Evolutionary conservation across 1,284 basidiomycete species (phyloP).

Genomic region (Singerocomus inundabilis): DNA sequence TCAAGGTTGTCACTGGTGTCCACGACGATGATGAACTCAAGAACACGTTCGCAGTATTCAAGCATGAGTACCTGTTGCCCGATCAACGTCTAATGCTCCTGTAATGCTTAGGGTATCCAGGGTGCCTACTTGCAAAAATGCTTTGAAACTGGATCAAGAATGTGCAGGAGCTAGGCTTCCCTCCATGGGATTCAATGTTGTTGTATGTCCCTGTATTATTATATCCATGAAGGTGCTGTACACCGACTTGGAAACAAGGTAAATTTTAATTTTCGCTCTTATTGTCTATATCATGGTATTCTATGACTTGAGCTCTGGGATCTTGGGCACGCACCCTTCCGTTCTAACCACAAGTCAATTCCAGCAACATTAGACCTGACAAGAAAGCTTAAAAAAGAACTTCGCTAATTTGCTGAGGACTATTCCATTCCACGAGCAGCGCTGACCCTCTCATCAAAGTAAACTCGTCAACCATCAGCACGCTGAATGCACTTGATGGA

Average conservation of each 20-base stretch:
- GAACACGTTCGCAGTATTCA: conserved; percentile 34
- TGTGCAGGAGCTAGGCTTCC: conserved; percentile 19
- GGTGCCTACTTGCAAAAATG: conserved; percentile 21
- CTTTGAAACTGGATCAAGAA: conserved; percentile 28
- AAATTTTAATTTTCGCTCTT: not conserved
- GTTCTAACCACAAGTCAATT: conserved; percentile 28
- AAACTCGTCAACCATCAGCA: conserved; percentile 27
- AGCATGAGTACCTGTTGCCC: conserved; percentile 25
- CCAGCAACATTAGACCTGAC: conserved; percentile 29
- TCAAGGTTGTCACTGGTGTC: conserved; percentile 29
- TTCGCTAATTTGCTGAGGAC: not conserved
- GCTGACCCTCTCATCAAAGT: conserved; percentile 7
- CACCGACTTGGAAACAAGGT: conserved; percentile 17
- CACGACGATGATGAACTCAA: conserved; percentile 37
- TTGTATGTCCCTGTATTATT: conserved; percentile 17
- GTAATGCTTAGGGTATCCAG: conserved; percentile 21
- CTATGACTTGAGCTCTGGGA: conserved; percentile 31
- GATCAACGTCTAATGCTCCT: not conserved
- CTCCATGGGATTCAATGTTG: conserved; percentile 35
- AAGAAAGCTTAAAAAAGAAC: too few species aligned
- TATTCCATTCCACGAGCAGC: conserved; percentile 10
- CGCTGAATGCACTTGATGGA: conserved; percentile 38
- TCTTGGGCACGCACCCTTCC: conserved; percentile 36
- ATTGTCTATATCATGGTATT: not conserved
- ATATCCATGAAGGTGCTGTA: not conserved